Evolutionary conservation across 1,284 basidiomycete genomes (phyloP).

Genomic region (Waitea zeae): DNA sequence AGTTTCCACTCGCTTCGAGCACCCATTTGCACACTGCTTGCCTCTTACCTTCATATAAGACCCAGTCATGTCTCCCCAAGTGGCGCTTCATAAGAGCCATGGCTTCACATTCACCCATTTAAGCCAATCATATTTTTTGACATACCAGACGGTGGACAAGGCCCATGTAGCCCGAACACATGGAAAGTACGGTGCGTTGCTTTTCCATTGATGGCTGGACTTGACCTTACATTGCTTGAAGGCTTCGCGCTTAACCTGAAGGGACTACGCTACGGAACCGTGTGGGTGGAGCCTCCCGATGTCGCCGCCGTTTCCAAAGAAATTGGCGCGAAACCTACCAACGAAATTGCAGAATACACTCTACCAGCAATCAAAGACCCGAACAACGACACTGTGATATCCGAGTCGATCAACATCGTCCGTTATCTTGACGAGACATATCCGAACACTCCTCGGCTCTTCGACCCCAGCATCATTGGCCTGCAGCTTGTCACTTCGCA

Average conservation of each 20-base stretch:
- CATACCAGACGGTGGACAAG: not conserved
- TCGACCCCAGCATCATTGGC: slow-evolving; percentile 5
- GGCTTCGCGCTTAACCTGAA: slow-evolving; percentile 18
- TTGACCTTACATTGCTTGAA: slow-evolving; percentile 8
- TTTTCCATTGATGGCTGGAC: not conserved
- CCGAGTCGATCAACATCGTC: slow-evolving; percentile 17
- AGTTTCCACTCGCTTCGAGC: too few species aligned
- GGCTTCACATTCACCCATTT: too few species aligned
- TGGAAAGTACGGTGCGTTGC: not conserved
- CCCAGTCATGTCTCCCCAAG: too few species aligned
- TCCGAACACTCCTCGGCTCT: slow-evolving; percentile 11
- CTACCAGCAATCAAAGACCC: slow-evolving; percentile 17
- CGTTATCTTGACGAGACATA: slow-evolving; percentile 17
- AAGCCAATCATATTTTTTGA: too few species aligned
- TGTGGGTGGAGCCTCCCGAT: slow-evolving; percentile 20
- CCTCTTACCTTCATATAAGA: too few species aligned
- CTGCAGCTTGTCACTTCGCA: slow-evolving; percentile 1
- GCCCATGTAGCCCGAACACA: not conserved
- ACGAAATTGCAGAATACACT: slow-evolving; percentile 13
- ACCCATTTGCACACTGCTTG: too few species aligned
- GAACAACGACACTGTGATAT: slow-evolving; percentile 10
- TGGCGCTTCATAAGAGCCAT: too few species aligned
- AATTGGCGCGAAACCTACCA: slow-evolving; percentile 12
- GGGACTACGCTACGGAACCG: slow-evolving; percentile 15
- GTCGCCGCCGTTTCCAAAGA: slow-evolving; percentile 13